Percentiles rank a stretch among this genome's conserved stretches.
These are phyloP conservation scores for Epichloe bromicola DNA, from an alignment of 2,329 filamentous ascomycete species.

Conservation along the genomic window DNA sequence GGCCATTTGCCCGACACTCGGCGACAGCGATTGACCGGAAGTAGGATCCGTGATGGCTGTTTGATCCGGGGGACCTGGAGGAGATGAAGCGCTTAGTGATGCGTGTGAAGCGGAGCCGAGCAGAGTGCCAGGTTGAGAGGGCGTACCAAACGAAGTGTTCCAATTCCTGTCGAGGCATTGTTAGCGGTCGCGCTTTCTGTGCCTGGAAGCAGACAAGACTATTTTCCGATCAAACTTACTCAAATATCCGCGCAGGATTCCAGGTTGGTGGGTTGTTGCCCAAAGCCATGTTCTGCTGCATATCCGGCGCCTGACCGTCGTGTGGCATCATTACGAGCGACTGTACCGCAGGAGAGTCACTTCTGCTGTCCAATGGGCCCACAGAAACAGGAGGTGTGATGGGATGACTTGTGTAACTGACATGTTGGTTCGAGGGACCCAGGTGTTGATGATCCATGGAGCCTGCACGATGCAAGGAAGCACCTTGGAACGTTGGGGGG, in stretches of 20 bases:
- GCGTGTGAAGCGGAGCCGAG: constrained; percentile 24
- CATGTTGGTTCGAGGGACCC: constrained; percentile 32
- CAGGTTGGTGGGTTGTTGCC: constrained; percentile 56
- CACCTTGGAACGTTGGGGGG: constrained; percentile 41
- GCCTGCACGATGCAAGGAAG: constrained; percentile 29
- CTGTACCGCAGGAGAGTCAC: constrained; percentile 62
- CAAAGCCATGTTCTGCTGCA: constrained; percentile 43
- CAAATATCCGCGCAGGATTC: constrained; percentile 82
- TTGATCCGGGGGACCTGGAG: constrained; percentile 41
- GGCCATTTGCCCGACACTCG: constrained; percentile 32
- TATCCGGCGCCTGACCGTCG: constrained; percentile 38
- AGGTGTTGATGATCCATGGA: constrained; percentile 43
- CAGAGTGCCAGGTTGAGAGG: constrained; percentile 22
- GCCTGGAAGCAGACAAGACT: too few relatives aligned
- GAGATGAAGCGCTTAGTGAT: constrained; percentile 24
- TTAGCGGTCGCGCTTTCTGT: neutral
- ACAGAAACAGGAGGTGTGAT: constrained; percentile 71
- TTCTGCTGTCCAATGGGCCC: constrained; percentile 59
- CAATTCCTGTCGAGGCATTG: constrained; percentile 53
- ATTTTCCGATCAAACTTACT: constrained; percentile 45
- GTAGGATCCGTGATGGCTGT: constrained; percentile 39
- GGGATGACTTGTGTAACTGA: constrained; percentile 57
- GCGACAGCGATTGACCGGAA: constrained; percentile 30
- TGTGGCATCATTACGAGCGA: constrained; percentile 60
- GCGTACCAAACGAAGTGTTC: constrained; percentile 85